phyloP scores from a whole-genome alignment of 2,329 filamentous ascomycete species.

The Sphaceloma murrayae region DNA sequence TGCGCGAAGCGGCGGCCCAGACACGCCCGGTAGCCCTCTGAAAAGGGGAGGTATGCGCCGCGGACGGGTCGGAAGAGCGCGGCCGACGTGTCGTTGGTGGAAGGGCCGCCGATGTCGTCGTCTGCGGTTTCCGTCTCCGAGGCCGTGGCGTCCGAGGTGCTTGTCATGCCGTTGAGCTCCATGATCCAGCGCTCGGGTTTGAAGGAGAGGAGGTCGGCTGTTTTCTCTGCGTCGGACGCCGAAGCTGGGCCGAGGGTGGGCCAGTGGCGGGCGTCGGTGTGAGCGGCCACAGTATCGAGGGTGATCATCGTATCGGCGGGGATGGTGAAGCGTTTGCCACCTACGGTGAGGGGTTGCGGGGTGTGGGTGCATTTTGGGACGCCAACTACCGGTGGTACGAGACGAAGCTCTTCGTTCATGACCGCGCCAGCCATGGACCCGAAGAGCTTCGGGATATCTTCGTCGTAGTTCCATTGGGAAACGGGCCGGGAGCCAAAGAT shows the following conservation, averaged over 20 bases:
- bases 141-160: constrained; percentile 26
- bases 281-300: constrained; percentile 47
- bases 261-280: constrained; percentile 67
- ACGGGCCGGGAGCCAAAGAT: constrained; percentile 52
- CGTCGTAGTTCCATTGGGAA: constrained; percentile 61
- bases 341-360: constrained; percentile 49
- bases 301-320: constrained; percentile 49
- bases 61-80: constrained; percentile 49
- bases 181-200: constrained; percentile 63
- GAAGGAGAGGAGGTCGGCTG: constrained; percentile 56
- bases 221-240: constrained; percentile 25
- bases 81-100: constrained; percentile 50
- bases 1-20: constrained; percentile 49
- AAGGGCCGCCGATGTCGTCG: constrained; percentile 50
- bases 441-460: constrained; percentile 54
- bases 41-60: constrained; percentile 48
- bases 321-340: constrained; percentile 49
- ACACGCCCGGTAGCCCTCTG: constrained; percentile 46
- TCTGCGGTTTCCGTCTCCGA: constrained; percentile 27
- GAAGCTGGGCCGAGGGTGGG: constrained; percentile 31
- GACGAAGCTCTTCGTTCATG: constrained; percentile 66
- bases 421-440: constrained; percentile 62
- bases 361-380: constrained; percentile 56
- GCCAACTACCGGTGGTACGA: constrained; percentile 60
- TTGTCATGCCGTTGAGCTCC: no score